These are phyloP conservation scores for Hortiboletus flavorubellus DNA, from an alignment of 768 basidiomycete species.

Conservation along the genomic window DNA sequence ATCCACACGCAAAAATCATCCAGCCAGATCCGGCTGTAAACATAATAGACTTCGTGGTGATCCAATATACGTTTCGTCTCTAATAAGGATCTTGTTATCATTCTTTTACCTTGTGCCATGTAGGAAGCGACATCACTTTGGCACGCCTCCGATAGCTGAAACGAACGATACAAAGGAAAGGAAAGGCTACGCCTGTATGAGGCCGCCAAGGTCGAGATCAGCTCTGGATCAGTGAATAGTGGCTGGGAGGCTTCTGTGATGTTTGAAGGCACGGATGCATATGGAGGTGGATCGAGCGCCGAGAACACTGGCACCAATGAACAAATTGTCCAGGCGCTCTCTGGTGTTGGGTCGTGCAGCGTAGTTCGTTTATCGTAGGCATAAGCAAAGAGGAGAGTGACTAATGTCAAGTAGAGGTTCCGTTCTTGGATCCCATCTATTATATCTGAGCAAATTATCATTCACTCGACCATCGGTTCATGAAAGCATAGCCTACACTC, in stretches of 20 bases:
- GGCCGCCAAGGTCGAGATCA: slow-evolving; percentile 49
- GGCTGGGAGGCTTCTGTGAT: slow-evolving; percentile 1
- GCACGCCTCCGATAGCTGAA: slow-evolving; percentile 67
- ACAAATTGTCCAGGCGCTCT: slow-evolving; percentile 86
- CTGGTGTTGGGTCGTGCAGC: slow-evolving; percentile 75
- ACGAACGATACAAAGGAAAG: slow-evolving; percentile 81
- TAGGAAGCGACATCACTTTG: slow-evolving; percentile 57
- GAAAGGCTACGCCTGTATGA: slow-evolving; percentile 74
- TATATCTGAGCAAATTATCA: slow-evolving; percentile 49
- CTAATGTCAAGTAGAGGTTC: slow-evolving; percentile 62
- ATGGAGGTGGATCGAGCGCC: slow-evolving; percentile 74
- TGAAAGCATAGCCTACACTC: slow-evolving; percentile 41
- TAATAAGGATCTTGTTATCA: slow-evolving; percentile 61
- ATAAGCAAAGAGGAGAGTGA: slow-evolving; percentile 74
- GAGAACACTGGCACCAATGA: slow-evolving; percentile 73
- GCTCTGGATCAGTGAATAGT: slow-evolving; percentile 41
- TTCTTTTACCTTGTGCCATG: slow-evolving; percentile 59
- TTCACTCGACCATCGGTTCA: background rate
- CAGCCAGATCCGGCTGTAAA: slow-evolving; percentile 86
- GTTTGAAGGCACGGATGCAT: slow-evolving; percentile 24
- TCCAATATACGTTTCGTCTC: slow-evolving; percentile 73
- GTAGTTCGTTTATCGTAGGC: slow-evolving; percentile 79
- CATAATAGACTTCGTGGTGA: slow-evolving; percentile 81
- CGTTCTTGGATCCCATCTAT: slow-evolving; percentile 52
- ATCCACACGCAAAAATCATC: slow-evolving; percentile 85